Base-by-base conservation (phyloP, 306 rosid genomes). In the Quercus rubra region DNA sequence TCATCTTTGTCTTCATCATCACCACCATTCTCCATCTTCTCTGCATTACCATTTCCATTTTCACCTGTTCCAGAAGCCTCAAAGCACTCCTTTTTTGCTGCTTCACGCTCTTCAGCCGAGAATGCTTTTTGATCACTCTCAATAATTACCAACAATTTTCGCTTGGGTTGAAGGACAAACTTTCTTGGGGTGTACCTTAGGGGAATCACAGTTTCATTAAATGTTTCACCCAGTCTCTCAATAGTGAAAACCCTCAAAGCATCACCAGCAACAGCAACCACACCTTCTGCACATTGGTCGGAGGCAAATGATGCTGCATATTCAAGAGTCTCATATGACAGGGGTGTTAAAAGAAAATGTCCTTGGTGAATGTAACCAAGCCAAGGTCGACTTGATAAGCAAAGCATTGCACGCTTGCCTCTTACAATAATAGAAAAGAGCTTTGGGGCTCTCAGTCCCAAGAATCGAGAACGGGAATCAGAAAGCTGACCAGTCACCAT, bases 401-500 rank as follows among this genome's bases (percentile, higher is more conserved):
- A 95, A 74, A 93, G 92, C 92, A 93, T 90, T 27, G 98, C 99
- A 19, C 90, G 92, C 80, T 87, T 93, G 64, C 98, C 99, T 81
- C 99, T 85, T 73, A 93, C 86, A 76, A 85, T 58, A 27, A 95
- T 81, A 28, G 97, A 90, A 83, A 95, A 95, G 27, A 93, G 87
- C 78, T 95, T 93, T 15, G 98, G 99, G n/a, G 97, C 91, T 87
- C 97, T 95, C 82, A 95, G 85, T 74, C 99, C 97, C 74, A 95
- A 91, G 92, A 95, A 95, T 52, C 99, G 88, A 43, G 97, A 93
- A 28, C 94, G 94, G 3, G 99, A 90, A 86, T 93, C 99, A 76
- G 99, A 95, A 70, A 95, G 94, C 84, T 91, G 97, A 72, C 99
- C 99, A 11, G 99, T 95, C 87, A 95, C 97, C 99, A 95, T 95